Conservation (phyloP, 2,329 filamentous ascomycete species). For the Pseudogymnoascus sp. region DNA sequence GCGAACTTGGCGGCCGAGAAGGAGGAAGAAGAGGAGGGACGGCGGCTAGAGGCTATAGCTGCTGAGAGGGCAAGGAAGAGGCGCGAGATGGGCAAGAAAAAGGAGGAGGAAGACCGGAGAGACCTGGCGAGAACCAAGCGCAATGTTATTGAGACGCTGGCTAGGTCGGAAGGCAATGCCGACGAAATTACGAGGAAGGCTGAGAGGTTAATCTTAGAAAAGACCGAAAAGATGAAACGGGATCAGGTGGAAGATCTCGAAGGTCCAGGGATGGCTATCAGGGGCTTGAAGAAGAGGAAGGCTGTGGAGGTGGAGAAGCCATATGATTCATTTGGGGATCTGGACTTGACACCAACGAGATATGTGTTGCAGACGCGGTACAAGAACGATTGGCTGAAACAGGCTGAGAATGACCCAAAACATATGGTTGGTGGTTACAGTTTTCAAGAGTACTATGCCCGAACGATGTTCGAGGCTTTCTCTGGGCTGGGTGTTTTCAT, state of each 20-base stretch:
- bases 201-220: conserved; percentile 60
- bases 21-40: conserved; percentile 47
- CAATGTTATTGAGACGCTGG: conserved; percentile 63
- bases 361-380: conserved; percentile 65
- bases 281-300: conserved; percentile 64
- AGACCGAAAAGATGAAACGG: conserved; percentile 48
- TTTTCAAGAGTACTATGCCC: conserved; percentile 69
- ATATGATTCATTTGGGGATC: conserved; percentile 82
- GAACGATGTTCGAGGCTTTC: conserved; percentile 83
- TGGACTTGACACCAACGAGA: conserved; percentile 60
- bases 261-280: conserved; percentile 52
- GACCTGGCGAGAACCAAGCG: conserved; percentile 56
- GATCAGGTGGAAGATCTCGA: conserved; percentile 15
- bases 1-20: conserved; percentile 47
- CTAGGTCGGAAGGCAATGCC: conserved; percentile 53
- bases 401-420: conserved; percentile 55
- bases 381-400: conserved; percentile 65
- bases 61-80: conserved; percentile 57
- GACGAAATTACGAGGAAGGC: conserved; percentile 48
- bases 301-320: conserved; percentile 59
- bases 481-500: conserved; percentile 82
- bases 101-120: conserved; percentile 63
- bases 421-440: conserved; percentile 77
- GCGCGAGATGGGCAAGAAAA: conserved; percentile 54
- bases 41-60: conserved; percentile 54